Evolutionary conservation across 106 monocot species (phyloP), one percentile per base, ranked within the genome.

Genomic region (Amphibolis antarctica): DNA sequence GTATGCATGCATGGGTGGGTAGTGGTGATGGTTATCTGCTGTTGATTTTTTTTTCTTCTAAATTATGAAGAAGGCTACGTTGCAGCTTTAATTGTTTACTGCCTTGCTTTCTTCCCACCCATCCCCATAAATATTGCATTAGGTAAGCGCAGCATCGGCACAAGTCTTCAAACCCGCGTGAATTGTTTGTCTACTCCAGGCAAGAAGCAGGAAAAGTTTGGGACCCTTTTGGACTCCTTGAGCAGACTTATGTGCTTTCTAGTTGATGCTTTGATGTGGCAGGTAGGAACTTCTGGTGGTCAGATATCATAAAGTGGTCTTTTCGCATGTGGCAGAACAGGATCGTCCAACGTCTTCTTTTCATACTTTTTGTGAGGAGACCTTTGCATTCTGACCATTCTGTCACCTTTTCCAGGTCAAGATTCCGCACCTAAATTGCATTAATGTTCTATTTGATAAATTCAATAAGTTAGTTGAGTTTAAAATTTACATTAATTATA

Each of bases 91-190:
- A n/a, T n/a, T n/a, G n/a, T n/a, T n/a, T n/a, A n/a, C n/a, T n/a
- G n/a, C n/a, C n/a, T 46, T 63, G 46, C 46, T 44, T 63, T 25
- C 45, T 63, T 63, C 25, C 46, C 46, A 17, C 46, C 46, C 63
- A 44, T 25, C n/a, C n/a, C n/a, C n/a, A n/a, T n/a, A n/a, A 63
- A 63, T 14, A 25, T 63, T 63, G 63, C 25, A 46, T 63, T 63
- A 63, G 63, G 63, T 63, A 14, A 24, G 3, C 21, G 0, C 26
- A 25, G 12, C 44, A 12, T 26, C n/a, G 17, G 20, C 30, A 42
- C 19, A 42, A 60, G 42, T 60, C 60, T 42, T 42, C 60, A 42
- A 12, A 42, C 18, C n/a, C n/a, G n/a, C 6, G 10, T 60, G 60
- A 17, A 42, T 42, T 17, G 13, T 5, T 12, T 42, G 17, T 42